Evolutionary conservation across 2,329 filamentous ascomycete species (phyloP).

Genomic region (Monosporascus cannonballus): DNA sequence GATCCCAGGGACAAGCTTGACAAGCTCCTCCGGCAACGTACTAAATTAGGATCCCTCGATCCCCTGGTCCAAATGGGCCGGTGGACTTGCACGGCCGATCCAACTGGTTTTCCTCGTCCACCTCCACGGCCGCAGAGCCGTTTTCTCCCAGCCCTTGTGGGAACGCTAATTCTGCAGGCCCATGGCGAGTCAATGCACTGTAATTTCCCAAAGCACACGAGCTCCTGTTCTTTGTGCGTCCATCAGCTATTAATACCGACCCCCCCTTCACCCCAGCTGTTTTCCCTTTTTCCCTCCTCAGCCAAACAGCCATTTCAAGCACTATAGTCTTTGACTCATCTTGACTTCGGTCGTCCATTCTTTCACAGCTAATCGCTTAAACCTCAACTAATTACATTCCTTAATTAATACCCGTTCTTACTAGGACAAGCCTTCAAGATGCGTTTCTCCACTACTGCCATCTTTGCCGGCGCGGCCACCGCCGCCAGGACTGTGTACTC

Average conservation of each 20-base stretch:
- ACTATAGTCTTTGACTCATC: constrained; percentile 33
- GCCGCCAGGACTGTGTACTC: constrained; percentile 46
- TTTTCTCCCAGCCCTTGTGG: constrained; percentile 5
- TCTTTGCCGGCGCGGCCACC: constrained; percentile 42
- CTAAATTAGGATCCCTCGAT: not conserved
- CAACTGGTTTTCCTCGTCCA: constrained; percentile 8
- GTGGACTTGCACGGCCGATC: not conserved
- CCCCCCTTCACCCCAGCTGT: constrained; percentile 23
- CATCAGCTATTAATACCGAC: constrained; percentile 40
- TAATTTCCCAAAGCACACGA: constrained; percentile 24
- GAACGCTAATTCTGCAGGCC: constrained; percentile 10
- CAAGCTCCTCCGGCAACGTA: not conserved
- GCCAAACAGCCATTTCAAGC: constrained; percentile 37
- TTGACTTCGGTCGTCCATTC: constrained; percentile 56
- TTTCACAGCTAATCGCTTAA: constrained; percentile 32
- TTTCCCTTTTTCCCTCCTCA: constrained; percentile 30
- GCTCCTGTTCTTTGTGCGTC: constrained; percentile 23
- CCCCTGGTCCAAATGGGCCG: not conserved
- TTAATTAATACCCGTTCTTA: constrained; percentile 26
- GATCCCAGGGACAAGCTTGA: not conserved
- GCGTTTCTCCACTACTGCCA: constrained; percentile 51
- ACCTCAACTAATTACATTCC: constrained; percentile 21
- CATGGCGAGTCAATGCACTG: constrained; percentile 16
- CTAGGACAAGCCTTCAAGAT: constrained; percentile 45
- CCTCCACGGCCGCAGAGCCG: constrained; percentile 10